Percentiles rank a stretch among this genome's conserved stretches.
These are phyloP conservation scores for Eucalyptus guilfoylei DNA, from an alignment of 345 rosid species.

Conservation along the genomic window DNA sequence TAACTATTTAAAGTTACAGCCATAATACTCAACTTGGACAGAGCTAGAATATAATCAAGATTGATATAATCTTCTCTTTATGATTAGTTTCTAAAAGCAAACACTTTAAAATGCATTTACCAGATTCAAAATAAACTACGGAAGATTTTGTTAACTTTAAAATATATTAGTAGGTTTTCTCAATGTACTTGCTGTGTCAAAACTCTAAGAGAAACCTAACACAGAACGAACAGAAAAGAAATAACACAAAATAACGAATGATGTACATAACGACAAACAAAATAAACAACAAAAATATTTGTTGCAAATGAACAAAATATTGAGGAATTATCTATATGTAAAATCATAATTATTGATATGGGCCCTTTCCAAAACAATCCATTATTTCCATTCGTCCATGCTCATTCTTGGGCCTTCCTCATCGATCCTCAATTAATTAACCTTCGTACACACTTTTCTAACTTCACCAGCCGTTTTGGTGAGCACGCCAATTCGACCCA, in stretches of 20 bases:
- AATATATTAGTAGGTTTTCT: too few relatives aligned
- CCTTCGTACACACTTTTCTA: constrained; percentile 44
- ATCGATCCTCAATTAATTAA: constrained; percentile 24
- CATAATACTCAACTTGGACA: too few relatives aligned
- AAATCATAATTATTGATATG: background rate
- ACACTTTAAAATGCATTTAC: background rate
- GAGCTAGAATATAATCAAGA: background rate
- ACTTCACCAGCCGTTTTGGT: constrained; percentile 39
- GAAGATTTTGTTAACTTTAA: background rate
- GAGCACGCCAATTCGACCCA: constrained; percentile 56
- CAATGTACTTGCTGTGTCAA: background rate
- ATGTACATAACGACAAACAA: background rate
- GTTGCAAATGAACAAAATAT: background rate
- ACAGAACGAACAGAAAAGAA: background rate
- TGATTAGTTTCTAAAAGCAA: background rate
- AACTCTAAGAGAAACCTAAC: background rate
- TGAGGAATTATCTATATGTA: background rate
- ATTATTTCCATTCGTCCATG: background rate
- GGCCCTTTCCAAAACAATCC: background rate
- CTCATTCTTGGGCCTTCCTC: background rate
- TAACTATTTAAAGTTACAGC: background rate
- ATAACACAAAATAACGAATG: background rate
- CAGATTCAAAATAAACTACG: background rate
- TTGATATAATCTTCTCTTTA: background rate
- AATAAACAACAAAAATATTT: background rate